phyloP scores from a whole-genome alignment of 345 rosid species.

The Eutrema heterophyllum region DNA sequence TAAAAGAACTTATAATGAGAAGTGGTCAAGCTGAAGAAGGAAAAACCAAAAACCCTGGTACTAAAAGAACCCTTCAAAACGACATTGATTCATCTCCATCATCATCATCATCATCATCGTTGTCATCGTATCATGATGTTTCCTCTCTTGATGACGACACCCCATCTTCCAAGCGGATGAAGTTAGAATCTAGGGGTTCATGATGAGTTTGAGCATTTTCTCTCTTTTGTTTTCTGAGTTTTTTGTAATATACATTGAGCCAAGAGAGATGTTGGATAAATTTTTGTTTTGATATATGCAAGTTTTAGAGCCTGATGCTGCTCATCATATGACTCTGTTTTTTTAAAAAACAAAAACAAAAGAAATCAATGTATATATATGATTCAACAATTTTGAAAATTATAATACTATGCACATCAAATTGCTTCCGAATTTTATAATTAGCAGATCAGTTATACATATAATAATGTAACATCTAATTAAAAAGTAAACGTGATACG shows the following conservation, averaged over 20 bases:
- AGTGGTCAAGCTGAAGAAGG: slow-evolving; percentile 29
- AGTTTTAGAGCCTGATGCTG: not conserved
- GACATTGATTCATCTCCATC: slow-evolving; percentile 12
- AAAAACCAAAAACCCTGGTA: not conserved
- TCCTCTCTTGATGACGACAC: slow-evolving; percentile 1
- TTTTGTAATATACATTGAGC: not conserved
- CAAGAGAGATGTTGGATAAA: not conserved
- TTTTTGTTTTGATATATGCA: not conserved
- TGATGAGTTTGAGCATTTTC: not conserved
- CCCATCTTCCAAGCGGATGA: slow-evolving; percentile 19
- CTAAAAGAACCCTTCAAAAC: slow-evolving; percentile 32
- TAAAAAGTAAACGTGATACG: not conserved
- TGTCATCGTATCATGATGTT: not conserved
- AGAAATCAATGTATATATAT: not conserved
- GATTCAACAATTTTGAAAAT: not conserved
- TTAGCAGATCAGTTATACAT: not conserved
- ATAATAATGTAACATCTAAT: not conserved
- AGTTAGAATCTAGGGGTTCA: not conserved
- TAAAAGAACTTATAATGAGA: slow-evolving; percentile 44
- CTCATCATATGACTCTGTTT: not conserved
- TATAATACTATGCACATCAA: not conserved
- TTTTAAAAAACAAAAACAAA: not conserved
- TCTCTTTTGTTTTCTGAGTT: not conserved
- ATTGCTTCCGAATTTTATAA: not conserved
- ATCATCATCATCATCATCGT: not conserved